Evolutionary conservation across 352 stramenopile genomes (phyloP).

Genomic region (Pelagophyceae sp.): DNA sequence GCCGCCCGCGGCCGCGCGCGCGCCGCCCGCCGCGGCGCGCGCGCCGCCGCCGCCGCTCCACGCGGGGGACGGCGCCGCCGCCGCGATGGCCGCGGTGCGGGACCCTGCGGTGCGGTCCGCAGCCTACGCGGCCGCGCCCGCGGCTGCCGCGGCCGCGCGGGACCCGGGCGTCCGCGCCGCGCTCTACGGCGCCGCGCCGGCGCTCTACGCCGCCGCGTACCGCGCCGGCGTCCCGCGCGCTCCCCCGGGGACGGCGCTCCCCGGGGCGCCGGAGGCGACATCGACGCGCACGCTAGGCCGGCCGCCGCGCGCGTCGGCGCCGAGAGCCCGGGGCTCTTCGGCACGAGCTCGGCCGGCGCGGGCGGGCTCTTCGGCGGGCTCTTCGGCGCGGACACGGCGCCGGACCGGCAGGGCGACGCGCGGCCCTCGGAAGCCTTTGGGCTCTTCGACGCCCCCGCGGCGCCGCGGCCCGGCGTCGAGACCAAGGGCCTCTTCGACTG

Average conservation of each 20-base stretch:
- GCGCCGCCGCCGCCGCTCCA: neutral
- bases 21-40: neutral
- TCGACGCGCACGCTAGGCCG: neutral
- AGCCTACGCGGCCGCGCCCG: neutral
- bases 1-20: too few relatives aligned
- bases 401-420: neutral
- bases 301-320: neutral
- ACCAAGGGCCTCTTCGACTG: neutral
- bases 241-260: too few relatives aligned
- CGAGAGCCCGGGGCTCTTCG: conserved; percentile 5
- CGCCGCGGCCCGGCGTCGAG: too few relatives aligned
- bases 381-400: neutral
- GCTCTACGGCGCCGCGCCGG: neutral
- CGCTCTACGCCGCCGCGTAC: neutral
- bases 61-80: neutral
- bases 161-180: neutral
- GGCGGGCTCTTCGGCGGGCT: neutral
- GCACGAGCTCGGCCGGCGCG: too few relatives aligned
- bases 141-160: neutral
- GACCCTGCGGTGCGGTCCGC: neutral
- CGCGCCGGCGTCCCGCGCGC: too few relatives aligned
- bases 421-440: neutral
- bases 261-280: neutral
- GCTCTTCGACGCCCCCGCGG: neutral
- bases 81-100: neutral